A percentile compares a stretch with the other conserved stretches of the same genome.
These are phyloP conservation scores for Epichloe glyceriae DNA, from an alignment of 2,329 filamentous ascomycete species.

Conservation along the genomic window DNA sequence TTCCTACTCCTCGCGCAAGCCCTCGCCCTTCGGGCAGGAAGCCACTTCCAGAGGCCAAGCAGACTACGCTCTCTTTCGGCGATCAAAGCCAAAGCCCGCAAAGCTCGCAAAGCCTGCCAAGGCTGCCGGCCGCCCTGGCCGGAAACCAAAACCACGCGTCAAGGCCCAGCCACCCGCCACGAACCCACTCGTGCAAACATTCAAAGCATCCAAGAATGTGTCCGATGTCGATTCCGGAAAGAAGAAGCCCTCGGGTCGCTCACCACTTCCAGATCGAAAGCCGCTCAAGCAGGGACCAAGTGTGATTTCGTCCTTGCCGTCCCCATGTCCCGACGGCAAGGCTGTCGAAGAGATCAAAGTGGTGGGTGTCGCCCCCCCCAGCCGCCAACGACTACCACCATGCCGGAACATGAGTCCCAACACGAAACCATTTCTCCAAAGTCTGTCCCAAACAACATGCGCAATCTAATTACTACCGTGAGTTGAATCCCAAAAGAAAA, in stretches of 20 bases:
- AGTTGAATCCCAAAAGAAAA: neutral
- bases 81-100: constrained; percentile 10
- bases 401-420: neutral
- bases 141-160: constrained; percentile 21
- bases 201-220: constrained; percentile 30
- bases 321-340: neutral
- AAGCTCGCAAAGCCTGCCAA: constrained; percentile 11
- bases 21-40: constrained; percentile 37
- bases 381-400: constrained; percentile 11
- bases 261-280: constrained; percentile 3
- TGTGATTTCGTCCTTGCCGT: neutral
- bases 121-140: constrained; percentile 17
- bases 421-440: constrained; percentile 30
- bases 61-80: constrained; percentile 37
- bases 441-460: constrained; percentile 28
- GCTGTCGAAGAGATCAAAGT: constrained; percentile 6
- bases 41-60: constrained; percentile 30
- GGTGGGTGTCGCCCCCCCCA: neutral
- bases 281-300: neutral
- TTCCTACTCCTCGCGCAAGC: constrained; percentile 46
- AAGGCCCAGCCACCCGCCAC: constrained; percentile 26
- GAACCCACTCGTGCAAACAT: constrained; percentile 26
- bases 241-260: constrained; percentile 10
- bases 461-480: constrained; percentile 23
- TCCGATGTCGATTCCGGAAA: constrained; percentile 13